A percentile compares a stretch with the other conserved stretches of the same genome.
These are phyloP conservation scores for Zygosaccharomyces pseudobailii DNA, from an alignment of 1,139 yeast genomes.

Conservation along the genomic window DNA sequence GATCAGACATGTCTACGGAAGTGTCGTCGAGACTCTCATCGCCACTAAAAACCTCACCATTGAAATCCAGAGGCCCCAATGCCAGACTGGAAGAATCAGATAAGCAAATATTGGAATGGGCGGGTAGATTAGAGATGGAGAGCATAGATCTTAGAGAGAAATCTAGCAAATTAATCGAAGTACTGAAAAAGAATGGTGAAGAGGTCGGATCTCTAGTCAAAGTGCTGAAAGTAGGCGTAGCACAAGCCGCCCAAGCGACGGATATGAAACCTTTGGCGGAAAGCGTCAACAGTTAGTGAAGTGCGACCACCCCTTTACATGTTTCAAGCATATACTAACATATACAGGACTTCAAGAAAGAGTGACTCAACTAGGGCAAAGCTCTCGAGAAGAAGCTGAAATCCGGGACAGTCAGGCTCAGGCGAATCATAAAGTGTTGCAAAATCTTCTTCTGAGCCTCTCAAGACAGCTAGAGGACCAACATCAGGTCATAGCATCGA, in stretches of 20 bases:
- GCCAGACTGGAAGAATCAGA: constrained; percentile 29
- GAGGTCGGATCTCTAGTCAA: constrained; percentile 11
- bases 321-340: not conserved
- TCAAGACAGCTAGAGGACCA: constrained; percentile 15
- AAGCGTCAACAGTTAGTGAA: constrained; percentile 10
- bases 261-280: not conserved
- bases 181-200: constrained; percentile 21
- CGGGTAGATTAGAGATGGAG: constrained; percentile 43
- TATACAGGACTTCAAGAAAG: not conserved
- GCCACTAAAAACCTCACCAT: constrained; percentile 8
- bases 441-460: constrained; percentile 14
- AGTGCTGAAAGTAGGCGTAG: constrained; percentile 10
- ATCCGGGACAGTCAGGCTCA: not conserved
- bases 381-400: not conserved
- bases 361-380: not conserved
- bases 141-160: constrained; percentile 38
- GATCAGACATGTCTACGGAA: constrained; percentile 10
- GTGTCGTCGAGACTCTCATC: constrained; percentile 12
- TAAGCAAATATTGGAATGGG: constrained; percentile 41
- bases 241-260: constrained; percentile 2
- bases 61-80: constrained; percentile 4
- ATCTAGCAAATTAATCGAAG: constrained; percentile 30
- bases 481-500: constrained; percentile 11
- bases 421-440: constrained; percentile 2
- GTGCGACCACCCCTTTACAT: constrained; percentile 1